Evolutionary conservation across 352 stramenopile species (phyloP).

Genomic region (Phytophthora chlamydospora): DNA sequence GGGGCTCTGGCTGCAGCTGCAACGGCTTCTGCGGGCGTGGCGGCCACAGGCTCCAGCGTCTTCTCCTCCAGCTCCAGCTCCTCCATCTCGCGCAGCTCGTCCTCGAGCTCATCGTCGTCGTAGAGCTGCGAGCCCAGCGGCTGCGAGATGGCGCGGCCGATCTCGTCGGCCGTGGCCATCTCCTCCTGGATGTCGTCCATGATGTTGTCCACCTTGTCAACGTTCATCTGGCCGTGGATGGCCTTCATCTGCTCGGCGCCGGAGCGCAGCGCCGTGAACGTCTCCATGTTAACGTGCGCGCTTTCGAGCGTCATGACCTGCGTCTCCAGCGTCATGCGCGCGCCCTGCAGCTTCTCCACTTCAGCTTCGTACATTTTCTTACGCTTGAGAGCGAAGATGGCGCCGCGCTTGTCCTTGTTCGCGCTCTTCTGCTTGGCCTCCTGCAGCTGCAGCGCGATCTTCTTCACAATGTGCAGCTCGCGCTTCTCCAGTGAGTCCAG

Average conservation of each 20-base stretch:
- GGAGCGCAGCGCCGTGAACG: constrained; percentile 94
- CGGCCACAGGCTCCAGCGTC: constrained; percentile 55
- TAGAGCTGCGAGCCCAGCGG: constrained; percentile 93
- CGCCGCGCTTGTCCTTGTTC: constrained; percentile 97
- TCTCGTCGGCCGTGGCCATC: constrained; percentile 96
- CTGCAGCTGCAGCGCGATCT: constrained; percentile 92
- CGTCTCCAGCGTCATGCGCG: constrained; percentile 97
- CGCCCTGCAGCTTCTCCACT: constrained; percentile 97
- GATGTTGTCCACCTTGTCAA: constrained; percentile 97
- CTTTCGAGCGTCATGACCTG: constrained; percentile 93
- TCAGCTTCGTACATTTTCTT: constrained; percentile 99
- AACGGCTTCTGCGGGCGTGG: constrained; percentile 31
- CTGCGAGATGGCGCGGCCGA: constrained; percentile 93
- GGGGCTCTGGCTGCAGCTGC: constrained; percentile 29
- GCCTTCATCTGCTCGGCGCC: constrained; percentile 95
- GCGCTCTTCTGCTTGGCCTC: constrained; percentile 97
- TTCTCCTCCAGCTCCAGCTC: constrained; percentile 93
- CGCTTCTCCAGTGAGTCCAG: constrained; percentile 93
- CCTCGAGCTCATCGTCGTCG: constrained; percentile 95
- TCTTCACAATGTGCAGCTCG: constrained; percentile 97
- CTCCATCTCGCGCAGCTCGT: constrained; percentile 94
- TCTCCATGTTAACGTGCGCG: constrained; percentile 96
- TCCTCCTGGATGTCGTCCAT: constrained; percentile 99
- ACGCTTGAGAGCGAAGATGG: constrained; percentile 97
- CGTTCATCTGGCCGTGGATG: constrained; percentile 95